These are phyloP conservation scores for Mitragyna speciosa DNA, from an alignment of 257 asterid genomes.

Conservation along the genomic window DNA sequence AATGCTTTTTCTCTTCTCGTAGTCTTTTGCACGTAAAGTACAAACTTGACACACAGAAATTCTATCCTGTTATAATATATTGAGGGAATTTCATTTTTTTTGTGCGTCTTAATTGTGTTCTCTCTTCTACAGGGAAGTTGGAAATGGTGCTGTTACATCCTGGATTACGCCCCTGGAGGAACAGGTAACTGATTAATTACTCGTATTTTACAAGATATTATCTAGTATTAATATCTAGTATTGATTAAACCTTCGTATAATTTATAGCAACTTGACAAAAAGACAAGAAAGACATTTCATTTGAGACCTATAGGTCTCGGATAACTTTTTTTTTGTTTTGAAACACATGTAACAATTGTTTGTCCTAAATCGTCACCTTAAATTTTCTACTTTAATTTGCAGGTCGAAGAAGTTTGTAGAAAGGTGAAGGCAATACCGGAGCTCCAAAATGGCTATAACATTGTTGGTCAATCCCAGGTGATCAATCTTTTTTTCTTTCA, in stretches of 20 bases:
- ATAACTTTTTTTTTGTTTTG: too few relatives aligned
- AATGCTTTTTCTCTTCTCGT: neutral
- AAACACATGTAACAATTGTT: too few relatives aligned
- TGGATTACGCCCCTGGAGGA: slow-evolving; percentile 30
- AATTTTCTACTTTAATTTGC: neutral
- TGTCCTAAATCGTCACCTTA: neutral
- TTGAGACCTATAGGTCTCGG: too few relatives aligned
- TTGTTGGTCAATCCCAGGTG: slow-evolving; percentile 40
- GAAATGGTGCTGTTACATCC: slow-evolving; percentile 29
- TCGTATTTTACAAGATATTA: neutral
- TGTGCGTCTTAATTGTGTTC: too few relatives aligned
- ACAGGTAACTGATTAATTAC: slow-evolving; percentile 19
- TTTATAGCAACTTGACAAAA: too few relatives aligned
- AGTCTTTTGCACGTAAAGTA: too few relatives aligned
- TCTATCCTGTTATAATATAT: too few relatives aligned
- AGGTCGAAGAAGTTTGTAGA: slow-evolving; percentile 18
- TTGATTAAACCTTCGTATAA: too few relatives aligned
- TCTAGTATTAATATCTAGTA: too few relatives aligned
- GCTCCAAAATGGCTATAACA: slow-evolving; percentile 27
- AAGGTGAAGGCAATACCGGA: slow-evolving; percentile 20
- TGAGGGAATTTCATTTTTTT: too few relatives aligned
- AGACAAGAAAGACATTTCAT: too few relatives aligned
- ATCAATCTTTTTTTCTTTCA: neutral
- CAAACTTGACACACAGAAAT: too few relatives aligned
- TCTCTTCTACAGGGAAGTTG: slow-evolving; percentile 22